phyloP scores from a whole-genome alignment of 2,329 filamentous ascomycete species.

The Aspergillus arachidicola region DNA sequence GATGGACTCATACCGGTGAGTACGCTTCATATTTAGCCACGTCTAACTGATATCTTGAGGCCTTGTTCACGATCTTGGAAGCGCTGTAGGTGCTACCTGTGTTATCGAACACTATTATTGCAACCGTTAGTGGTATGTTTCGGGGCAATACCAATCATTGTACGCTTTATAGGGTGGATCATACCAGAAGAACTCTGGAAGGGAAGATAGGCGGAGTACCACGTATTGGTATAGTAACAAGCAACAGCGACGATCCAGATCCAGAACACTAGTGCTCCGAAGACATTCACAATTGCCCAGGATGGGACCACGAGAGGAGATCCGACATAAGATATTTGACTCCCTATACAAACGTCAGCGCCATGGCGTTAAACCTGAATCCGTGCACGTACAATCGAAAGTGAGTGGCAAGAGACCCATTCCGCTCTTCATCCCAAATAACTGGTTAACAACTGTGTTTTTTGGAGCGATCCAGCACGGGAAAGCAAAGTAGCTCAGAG shows the following conservation, averaged over 20 bases:
- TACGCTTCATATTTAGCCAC: conserved; percentile 64
- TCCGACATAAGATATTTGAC: conserved; percentile 28
- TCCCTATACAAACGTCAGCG: conserved; percentile 20
- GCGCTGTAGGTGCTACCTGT: conserved; percentile 66
- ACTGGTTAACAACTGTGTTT: conserved; percentile 29
- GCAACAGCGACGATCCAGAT: conserved; percentile 59
- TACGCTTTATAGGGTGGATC: neutral
- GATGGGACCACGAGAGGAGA: conserved; percentile 66
- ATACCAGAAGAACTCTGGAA: conserved; percentile 47
- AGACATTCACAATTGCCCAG: conserved; percentile 70
- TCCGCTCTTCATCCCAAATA: conserved; percentile 32
- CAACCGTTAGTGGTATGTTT: neutral
- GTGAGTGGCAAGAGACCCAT: conserved; percentile 38
- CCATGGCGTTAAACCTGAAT: conserved; percentile 56
- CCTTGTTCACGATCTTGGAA: conserved; percentile 57
- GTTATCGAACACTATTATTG: conserved; percentile 64
- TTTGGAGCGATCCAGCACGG: conserved; percentile 33
- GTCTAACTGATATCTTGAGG: conserved; percentile 61
- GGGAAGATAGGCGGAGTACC: conserved; percentile 65
- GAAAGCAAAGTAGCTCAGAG: conserved; percentile 33
- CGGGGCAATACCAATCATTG: neutral
- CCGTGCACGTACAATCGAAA: conserved; percentile 44
- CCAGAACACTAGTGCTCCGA: conserved; percentile 65
- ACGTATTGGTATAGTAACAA: conserved; percentile 66
- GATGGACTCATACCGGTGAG: conserved; percentile 59